These are phyloP conservation scores for Salmacisia buchloeana DNA, from an alignment of 1,284 basidiomycete species.

Conservation along the genomic window DNA sequence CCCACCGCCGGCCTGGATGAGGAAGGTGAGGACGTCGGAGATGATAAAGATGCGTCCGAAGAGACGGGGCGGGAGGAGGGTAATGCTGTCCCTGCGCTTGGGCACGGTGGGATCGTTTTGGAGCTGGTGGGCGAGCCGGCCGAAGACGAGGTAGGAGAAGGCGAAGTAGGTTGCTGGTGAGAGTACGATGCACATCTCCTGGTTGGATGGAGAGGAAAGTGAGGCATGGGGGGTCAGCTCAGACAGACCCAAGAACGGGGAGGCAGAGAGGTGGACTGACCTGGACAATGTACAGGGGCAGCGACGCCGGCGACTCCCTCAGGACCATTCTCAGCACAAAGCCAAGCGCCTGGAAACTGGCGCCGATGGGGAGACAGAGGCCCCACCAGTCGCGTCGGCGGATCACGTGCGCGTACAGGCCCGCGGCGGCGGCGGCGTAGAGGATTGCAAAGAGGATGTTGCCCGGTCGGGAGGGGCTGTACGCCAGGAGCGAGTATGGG, in stretches of 20 bases:
- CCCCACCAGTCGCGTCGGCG: constrained; percentile 25
- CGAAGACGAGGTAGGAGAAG: constrained; percentile 40
- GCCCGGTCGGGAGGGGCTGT: constrained; percentile 23
- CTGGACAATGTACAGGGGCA: constrained; percentile 23
- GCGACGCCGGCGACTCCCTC: constrained; percentile 12
- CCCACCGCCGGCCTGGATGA: constrained; percentile 20
- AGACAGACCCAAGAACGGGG: neutral
- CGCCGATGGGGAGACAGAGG: constrained; percentile 32
- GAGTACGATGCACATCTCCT: constrained; percentile 32
- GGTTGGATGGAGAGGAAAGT: no score
- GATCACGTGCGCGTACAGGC: constrained; percentile 19
- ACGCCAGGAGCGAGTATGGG: constrained; percentile 8
- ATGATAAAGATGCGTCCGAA: constrained; percentile 39
- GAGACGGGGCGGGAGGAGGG: constrained; percentile 29
- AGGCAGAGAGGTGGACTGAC: neutral
- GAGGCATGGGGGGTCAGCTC: no score
- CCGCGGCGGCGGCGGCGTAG: constrained; percentile 15
- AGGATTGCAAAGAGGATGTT: constrained; percentile 23
- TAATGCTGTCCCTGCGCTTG: constrained; percentile 16
- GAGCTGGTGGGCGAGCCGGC: constrained; percentile 19
- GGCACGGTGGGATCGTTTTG: constrained; percentile 19
- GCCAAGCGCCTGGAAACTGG: constrained; percentile 19
- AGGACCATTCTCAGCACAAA: constrained; percentile 24
- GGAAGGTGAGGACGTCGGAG: constrained; percentile 36
- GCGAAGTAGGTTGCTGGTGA: constrained; percentile 32